Evolutionary conservation across 192 early-diverging fungal species (phyloP), one percentile per base, ranked within the genome.

Genomic region (Backusella sp.): DNA sequence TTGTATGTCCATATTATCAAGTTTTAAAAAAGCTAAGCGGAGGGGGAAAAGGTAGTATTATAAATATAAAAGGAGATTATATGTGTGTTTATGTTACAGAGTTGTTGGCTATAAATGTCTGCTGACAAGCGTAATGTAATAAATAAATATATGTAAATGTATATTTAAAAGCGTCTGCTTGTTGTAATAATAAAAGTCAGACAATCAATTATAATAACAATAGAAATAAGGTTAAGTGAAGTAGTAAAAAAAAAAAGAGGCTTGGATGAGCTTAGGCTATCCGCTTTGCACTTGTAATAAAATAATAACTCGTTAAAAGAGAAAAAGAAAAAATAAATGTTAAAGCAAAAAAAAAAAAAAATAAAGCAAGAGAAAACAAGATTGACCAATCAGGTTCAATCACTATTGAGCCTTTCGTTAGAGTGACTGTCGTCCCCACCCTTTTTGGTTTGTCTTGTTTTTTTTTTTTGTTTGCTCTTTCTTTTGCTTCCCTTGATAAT

Each of bases 1-100:
- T 76, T 76, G 75, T 34, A 76, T 53, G n/a, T 76, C 68, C 75
- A 76, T 76, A 19, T 9, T 52, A 41, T 41, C 14, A 44, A 49
- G 26, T 15, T 49, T 49, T 44, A 28, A 49, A 32, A 52, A 36
- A 26, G 23, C n/a, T 21, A 62, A 28, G 56, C 23, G 23, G 56
- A 62, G 56, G 56, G 6, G 12, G 23, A 62, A 59, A 62, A 62
- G 28, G 56, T 62, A 62, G 56, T 62, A 28, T 62, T 62, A 26
- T 62, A 62, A 62, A 62, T 62, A 62, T 62, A 62, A 62, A 62
- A 62, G 56, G 56, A 28, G 56, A 62, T 62, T 26, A 62, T 62
- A 62, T 62, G 56, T 62, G 56, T 28, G 56, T 62, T 62, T 62
- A 62, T 62, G 56, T 62, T 62, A 62, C 56, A 59, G 23, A 59